Conservation (phyloP, 2,329 filamentous ascomycete genomes). For the Hirsutella minnesotensis region DNA sequence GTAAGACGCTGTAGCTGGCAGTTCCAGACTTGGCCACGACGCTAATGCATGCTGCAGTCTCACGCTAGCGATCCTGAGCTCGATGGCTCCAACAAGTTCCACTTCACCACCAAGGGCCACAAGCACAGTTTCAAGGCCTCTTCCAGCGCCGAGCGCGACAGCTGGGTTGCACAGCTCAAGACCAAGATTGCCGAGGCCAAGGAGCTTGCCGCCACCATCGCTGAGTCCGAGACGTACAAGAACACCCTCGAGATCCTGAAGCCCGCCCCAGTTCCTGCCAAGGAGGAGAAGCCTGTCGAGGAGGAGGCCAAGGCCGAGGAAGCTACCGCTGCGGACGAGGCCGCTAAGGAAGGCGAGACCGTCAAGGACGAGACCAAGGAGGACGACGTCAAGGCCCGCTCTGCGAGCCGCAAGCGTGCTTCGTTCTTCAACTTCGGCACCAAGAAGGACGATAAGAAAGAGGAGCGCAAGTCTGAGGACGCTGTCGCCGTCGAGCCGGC, state of each 20-base stretch:
- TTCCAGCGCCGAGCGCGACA: slow-evolving; percentile 67
- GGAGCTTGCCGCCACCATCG: slow-evolving; percentile 60
- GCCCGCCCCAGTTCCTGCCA: slow-evolving; percentile 23
- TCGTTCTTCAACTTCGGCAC: slow-evolving; percentile 49
- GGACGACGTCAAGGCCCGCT: slow-evolving; percentile 50
- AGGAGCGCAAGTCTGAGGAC: slow-evolving; percentile 22
- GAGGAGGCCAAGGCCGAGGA: slow-evolving; percentile 25
- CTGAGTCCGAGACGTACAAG: slow-evolving; percentile 81
- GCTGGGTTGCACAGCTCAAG: slow-evolving; percentile 82
- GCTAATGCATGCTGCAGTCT: slow-evolving; percentile 25
- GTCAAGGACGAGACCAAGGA: slow-evolving; percentile 38
- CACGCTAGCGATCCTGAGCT: slow-evolving; percentile 59
- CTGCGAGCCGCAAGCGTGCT: slow-evolving; percentile 51
- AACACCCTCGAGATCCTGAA: slow-evolving; percentile 61
- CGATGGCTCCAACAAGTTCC: slow-evolving; percentile 71
- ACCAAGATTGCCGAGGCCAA: slow-evolving; percentile 76
- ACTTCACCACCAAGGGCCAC: slow-evolving; percentile 72
- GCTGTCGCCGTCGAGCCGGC: slow-evolving; percentile 21
- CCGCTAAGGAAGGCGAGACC: slow-evolving; percentile 20
- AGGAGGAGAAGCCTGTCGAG: slow-evolving; percentile 19
- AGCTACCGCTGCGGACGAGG: slow-evolving; percentile 20
- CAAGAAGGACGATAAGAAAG: slow-evolving; percentile 40
- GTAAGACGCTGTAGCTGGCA: too few species aligned
- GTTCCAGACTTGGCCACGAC: not conserved
- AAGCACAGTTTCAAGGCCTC: slow-evolving; percentile 90